These are phyloP conservation scores for Plasmodium relictum DNA, from an alignment of 169 alveolate genomes.

Conservation along the genomic window DNA sequence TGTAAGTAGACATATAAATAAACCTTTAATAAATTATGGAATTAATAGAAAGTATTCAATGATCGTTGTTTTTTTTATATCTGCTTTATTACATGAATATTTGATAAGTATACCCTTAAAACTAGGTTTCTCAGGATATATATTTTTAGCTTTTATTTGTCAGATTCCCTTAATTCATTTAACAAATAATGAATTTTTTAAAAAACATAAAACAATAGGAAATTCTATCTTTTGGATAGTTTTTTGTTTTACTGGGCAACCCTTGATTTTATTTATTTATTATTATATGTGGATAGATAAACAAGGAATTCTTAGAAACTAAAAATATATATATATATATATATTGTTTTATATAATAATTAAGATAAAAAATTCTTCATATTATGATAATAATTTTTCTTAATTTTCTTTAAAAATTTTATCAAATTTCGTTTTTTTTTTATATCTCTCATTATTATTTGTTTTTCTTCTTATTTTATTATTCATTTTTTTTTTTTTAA, in stretches of 20 bases:
- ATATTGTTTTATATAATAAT: too few relatives aligned
- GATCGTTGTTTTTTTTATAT: conserved; percentile 88
- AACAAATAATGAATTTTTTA: conserved; percentile 84
- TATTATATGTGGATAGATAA: conserved; percentile 80
- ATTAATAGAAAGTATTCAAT: conserved; percentile 83
- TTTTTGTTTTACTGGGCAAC: conserved; percentile 96
- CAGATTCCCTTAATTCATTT: conserved; percentile 86
- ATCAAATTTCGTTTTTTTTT: too few relatives aligned
- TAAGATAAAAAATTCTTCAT: too few relatives aligned
- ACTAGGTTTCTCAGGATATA: conserved; percentile 94
- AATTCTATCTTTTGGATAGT: conserved; percentile 94
- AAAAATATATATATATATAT: background rate
- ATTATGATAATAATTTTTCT: too few relatives aligned
- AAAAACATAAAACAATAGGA: conserved; percentile 89
- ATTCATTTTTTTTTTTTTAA: too few relatives aligned
- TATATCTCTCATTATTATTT: too few relatives aligned
- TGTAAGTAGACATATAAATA: conserved; percentile 93
- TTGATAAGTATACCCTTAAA: conserved; percentile 92
- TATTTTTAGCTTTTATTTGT: conserved; percentile 82
- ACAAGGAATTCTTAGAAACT: conserved; percentile 7
- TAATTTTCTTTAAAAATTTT: too few relatives aligned
- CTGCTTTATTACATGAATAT: conserved; percentile 93
- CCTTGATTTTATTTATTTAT: conserved; percentile 88
- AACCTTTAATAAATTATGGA: conserved; percentile 92
- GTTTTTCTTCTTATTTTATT: too few relatives aligned